phyloP scores from a whole-genome alignment of 2,329 filamentous ascomycete genomes.

The Microcera coccophila region DNA sequence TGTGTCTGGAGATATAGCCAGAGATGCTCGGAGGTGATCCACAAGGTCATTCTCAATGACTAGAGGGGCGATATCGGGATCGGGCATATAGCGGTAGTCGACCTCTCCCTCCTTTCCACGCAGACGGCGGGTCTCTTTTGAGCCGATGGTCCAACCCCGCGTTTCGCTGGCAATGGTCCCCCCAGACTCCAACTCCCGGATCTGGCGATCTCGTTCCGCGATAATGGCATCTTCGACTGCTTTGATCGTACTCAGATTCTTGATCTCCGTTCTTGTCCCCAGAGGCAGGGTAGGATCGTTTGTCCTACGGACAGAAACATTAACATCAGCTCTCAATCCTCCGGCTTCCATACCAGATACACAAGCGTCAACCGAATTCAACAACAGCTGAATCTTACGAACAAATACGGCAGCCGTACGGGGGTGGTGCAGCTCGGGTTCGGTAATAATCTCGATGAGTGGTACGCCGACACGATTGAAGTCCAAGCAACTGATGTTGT shows the following conservation, averaged over 20 bases:
- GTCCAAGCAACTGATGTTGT: constrained; percentile 74
- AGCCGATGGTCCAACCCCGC: constrained; percentile 84
- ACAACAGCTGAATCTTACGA: constrained; percentile 77
- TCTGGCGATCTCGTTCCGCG: constrained; percentile 86
- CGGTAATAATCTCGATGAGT: constrained; percentile 90
- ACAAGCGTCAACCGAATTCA: constrained; percentile 78
- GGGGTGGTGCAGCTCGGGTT: constrained; percentile 82
- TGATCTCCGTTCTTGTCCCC: constrained; percentile 92
- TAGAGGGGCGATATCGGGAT: constrained; percentile 82
- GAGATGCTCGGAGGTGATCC: constrained; percentile 53
- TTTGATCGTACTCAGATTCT: constrained; percentile 93
- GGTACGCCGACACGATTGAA: constrained; percentile 91
- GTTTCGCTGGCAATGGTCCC: constrained; percentile 80
- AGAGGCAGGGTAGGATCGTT: constrained; percentile 47
- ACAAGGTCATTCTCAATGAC: constrained; percentile 70
- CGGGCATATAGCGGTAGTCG: constrained; percentile 98
- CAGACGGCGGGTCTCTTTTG: constrained; percentile 73
- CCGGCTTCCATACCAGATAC: constrained; percentile 91
- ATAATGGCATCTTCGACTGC: constrained; percentile 92
- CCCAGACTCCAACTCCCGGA: constrained; percentile 70
- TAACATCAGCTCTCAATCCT: constrained; percentile 87
- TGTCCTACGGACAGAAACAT: constrained; percentile 74
- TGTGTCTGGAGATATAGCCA: constrained; percentile 70
- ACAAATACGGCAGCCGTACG: constrained; percentile 85
- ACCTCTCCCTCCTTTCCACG: constrained; percentile 95